phyloP scores from a whole-genome alignment of 768 basidiomycete genomes.

The Boletus tomentosulus region DNA sequence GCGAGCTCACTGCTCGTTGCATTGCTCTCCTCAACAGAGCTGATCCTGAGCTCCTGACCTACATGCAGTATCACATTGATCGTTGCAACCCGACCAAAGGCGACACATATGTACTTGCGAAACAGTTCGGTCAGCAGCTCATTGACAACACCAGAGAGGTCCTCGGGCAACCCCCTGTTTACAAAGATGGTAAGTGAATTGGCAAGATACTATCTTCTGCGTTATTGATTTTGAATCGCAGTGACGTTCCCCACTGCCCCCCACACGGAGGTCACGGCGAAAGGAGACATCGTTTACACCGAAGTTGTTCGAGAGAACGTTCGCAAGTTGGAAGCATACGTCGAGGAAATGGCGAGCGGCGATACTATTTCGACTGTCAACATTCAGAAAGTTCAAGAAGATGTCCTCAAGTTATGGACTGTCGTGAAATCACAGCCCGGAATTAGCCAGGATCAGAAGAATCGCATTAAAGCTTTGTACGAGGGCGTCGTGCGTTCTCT shows the following conservation, averaged over 20 bases:
- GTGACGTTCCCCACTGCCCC: constrained; percentile 99
- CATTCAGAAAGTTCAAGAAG: constrained; percentile 96
- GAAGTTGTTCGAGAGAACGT: constrained; percentile 96
- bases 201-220: neutral
- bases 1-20: constrained; percentile 95
- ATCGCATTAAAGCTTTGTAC: constrained; percentile 90
- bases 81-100: constrained; percentile 76
- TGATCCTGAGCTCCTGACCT: constrained; percentile 84
- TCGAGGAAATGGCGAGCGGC: constrained; percentile 96
- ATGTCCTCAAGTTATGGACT: constrained; percentile 95
- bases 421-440: constrained; percentile 96
- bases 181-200: constrained; percentile 82
- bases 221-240: constrained; percentile 25
- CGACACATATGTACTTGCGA: constrained; percentile 91
- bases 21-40: constrained; percentile 97
- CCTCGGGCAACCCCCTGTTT: constrained; percentile 77
- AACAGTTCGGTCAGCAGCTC: constrained; percentile 94
- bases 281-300: constrained; percentile 92
- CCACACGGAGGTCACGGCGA: constrained; percentile 86
- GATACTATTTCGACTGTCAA: constrained; percentile 85
- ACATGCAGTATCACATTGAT: constrained; percentile 96
- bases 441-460: constrained; percentile 96
- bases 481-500: constrained; percentile 95
- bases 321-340: constrained; percentile 96
- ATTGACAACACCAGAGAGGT: constrained; percentile 91